Evolutionary conservation across 2,329 filamentous ascomycete genomes (phyloP), one percentile per base, ranked within the genome.

Genomic region (Didymosphaeria variabile): DNA sequence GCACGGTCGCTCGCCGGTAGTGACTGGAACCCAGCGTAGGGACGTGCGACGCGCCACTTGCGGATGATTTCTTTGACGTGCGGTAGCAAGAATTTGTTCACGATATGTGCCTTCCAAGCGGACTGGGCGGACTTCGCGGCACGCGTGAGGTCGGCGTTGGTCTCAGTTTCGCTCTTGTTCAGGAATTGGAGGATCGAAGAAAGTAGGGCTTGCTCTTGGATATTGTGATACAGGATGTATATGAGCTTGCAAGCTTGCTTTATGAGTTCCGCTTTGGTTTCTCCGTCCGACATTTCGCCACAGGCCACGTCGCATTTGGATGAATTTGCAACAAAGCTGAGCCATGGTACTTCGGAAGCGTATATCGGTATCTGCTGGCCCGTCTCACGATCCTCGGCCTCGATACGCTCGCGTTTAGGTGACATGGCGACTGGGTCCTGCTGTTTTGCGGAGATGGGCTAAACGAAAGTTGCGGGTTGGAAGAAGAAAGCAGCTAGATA

Each of bases 61-160:
- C 55, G 59, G 8, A 51, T 34, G 1, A 52, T 5, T 36, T 61
- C 55, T 29, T 55, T 46, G 19, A 61, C 55, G 40, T 61, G 59
- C 3, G n/a, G 23, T 3, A 61, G 3, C 10, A 61, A n/a, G 21
- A 46, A 58, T 21, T 51, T 52, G 44, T 61, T 57, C 13, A 61
- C 36, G 8, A 55, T 58, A 2, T 53, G 50, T 6, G 23, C 26
- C 32, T 58, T 55, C 59, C 59, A 61, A 4, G 32, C 36, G 6
- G 50, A 54, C 23, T 58, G 59, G 21, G 45, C 3, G 15, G 31
- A 5, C 31, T 46, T 46, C 5, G 19, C 53, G 6, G n/a, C 19
- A 5, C 15, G 31, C 19, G 8, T 46, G 19, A 47, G 29, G 6
- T 29, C 40, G n/a, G 12, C 21, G 9, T 23, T 36, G 26, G 12